These are phyloP conservation scores for Mikania micrantha DNA, from an alignment of 129 eudicot genomes.

Conservation along the genomic window DNA sequence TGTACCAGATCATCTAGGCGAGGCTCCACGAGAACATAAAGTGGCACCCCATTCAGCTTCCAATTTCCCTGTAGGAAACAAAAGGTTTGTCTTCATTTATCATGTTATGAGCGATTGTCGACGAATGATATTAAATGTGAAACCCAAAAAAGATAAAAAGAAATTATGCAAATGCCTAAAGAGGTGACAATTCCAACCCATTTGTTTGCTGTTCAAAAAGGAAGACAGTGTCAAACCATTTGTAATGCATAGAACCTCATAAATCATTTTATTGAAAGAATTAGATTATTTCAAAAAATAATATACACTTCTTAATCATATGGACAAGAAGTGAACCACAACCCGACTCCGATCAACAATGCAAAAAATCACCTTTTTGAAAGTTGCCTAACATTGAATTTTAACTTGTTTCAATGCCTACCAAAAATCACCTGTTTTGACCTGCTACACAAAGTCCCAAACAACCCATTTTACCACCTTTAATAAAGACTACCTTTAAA, in stretches of 20 bases:
- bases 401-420: too few species aligned
- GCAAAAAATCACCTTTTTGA: not conserved
- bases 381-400: too few species aligned
- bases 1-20: conserved; percentile 48
- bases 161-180: not conserved
- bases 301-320: not conserved
- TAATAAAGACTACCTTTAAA: not conserved
- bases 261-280: not conserved
- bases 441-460: not conserved
- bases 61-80: conserved; percentile 47
- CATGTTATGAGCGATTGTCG: not conserved
- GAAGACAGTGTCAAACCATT: too few species aligned
- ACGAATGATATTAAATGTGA: too few species aligned
- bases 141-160: too few species aligned
- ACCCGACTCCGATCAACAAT: not conserved
- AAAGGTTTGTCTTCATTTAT: not conserved
- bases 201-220: too few species aligned
- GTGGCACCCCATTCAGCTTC: conserved; percentile 63
- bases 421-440: not conserved
- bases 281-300: not conserved
- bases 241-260: not conserved
- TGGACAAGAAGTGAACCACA: not conserved
- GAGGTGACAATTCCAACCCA: too few species aligned
- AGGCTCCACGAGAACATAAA: conserved; percentile 89
- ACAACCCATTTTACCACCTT: not conserved